These are phyloP conservation scores for Metschnikowia hibisci DNA, from an alignment of 805 yeast species.

Conservation along the genomic window DNA sequence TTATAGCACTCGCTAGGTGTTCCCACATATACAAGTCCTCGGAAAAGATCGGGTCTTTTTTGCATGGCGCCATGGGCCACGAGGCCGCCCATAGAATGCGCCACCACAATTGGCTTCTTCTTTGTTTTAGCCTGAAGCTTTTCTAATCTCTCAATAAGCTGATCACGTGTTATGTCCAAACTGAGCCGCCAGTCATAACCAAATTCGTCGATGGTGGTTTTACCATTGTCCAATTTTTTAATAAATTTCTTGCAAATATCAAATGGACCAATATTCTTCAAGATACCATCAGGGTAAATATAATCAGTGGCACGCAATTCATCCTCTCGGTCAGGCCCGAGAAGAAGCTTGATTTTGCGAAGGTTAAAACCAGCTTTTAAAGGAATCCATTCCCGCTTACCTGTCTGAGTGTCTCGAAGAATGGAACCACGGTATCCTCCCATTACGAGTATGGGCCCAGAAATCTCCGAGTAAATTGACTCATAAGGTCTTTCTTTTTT, in stretches of 20 bases:
- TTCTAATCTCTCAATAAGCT: slow-evolving; percentile 47
- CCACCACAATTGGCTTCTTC: slow-evolving; percentile 65
- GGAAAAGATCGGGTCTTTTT: slow-evolving; percentile 58
- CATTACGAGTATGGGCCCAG: slow-evolving; percentile 74
- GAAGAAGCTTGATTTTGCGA: slow-evolving; percentile 59
- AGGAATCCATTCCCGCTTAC: slow-evolving; percentile 80
- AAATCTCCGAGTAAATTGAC: slow-evolving; percentile 53
- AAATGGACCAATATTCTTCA: slow-evolving; percentile 82
- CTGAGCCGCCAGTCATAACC: slow-evolving; percentile 96
- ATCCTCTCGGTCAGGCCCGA: slow-evolving; percentile 73
- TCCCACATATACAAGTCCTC: slow-evolving; percentile 80
- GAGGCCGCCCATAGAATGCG: slow-evolving; percentile 94
- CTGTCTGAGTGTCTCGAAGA: slow-evolving; percentile 59
- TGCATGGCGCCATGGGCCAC: slow-evolving; percentile 78
- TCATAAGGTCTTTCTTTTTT: slow-evolving; percentile 32
- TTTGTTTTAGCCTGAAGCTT: slow-evolving; percentile 46
- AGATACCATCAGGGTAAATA: slow-evolving; percentile 70
- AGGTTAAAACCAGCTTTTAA: slow-evolving; percentile 78
- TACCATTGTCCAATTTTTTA: slow-evolving; percentile 54
- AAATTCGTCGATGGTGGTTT: slow-evolving; percentile 61
- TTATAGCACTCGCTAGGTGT: slow-evolving; percentile 81
- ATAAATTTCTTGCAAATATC: slow-evolving; percentile 68
- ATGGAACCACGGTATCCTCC: slow-evolving; percentile 91
- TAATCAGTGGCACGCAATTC: slow-evolving; percentile 51
- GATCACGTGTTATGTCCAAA: slow-evolving; percentile 48